Evolutionary conservation across 2,329 filamentous ascomycete species (phyloP), one percentile per base, ranked within the genome.

Genomic region (Penicillium janthinellum): DNA sequence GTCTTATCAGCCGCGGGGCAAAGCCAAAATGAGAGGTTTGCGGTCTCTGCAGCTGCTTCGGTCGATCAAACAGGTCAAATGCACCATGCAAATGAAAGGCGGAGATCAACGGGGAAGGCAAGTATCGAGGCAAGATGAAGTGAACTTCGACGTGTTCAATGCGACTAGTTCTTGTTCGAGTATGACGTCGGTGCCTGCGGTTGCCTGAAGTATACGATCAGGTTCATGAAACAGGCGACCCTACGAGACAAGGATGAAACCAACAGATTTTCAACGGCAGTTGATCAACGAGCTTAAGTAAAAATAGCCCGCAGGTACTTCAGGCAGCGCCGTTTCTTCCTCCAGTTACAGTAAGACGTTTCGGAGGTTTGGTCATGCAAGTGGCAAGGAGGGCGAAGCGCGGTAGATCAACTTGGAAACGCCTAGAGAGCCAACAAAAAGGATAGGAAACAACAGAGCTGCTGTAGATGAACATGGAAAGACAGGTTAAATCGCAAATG

Each of bases 1-100:
- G 54, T 52, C 66, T 68, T 66, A 66, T 68, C 66, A 60, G 56
- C 56, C 56, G 65, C 62, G 59, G 61, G 41, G 39, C 39, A 55
- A 31, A 5, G 35, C 17, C 49, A 52, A 52, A 52, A 28, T 35
- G 34, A 51, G 28, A 35, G 7, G 10, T 10, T 25, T 42, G 39
- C 17, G 12, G 14, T 47, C 5, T 28, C 31, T 35, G 47, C 47
- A 49, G 49, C 39, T 39, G 35, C 35, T 35, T 52, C 49, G 49
- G 35, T 52, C 49, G 35, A 38, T 39, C 20, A 39, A 52, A 14
- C 34, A 39, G 28, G 20, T 14, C 48, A 8, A 50, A 17, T n/a
- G 47, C 22, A 22, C 22, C 22, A 22, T 22, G 22, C 34, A 10
- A 37, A 49, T 14, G 37, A 49, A 44, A 41, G 35, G n/a, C 12